A percentile compares a stretch with the other conserved stretches of the same genome.
These are phyloP conservation scores for Verticillium nonalfalfae DNA, from an alignment of 2,329 filamentous ascomycete genomes.

Conservation along the genomic window DNA sequence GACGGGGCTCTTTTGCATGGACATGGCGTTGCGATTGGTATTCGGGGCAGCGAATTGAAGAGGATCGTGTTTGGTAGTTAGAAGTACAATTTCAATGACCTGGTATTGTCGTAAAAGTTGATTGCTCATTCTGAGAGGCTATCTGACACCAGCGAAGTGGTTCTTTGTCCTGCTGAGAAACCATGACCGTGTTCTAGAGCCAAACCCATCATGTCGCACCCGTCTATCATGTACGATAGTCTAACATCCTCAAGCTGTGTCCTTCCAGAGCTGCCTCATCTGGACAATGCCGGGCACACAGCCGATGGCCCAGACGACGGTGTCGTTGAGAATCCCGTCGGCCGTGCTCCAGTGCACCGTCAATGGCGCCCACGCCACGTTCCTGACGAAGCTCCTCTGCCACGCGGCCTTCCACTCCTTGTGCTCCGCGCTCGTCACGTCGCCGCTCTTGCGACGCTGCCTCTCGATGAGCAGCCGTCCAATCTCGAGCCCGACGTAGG, in stretches of 20 bases:
- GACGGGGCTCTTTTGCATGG: too few species aligned
- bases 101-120: too few species aligned
- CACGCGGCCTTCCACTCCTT: slow-evolving; percentile 44
- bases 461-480: slow-evolving; percentile 51
- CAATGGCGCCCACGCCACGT: slow-evolving; percentile 72
- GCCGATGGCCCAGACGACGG: slow-evolving; percentile 32
- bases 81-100: too few species aligned
- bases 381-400: slow-evolving; percentile 62
- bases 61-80: too few species aligned
- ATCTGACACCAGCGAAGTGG: too few species aligned
- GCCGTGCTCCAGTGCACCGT: slow-evolving; percentile 79
- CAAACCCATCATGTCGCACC: background rate
- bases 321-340: slow-evolving; percentile 44
- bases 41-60: too few species aligned
- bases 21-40: too few species aligned
- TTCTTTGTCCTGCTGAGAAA: too few species aligned
- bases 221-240: too few species aligned
- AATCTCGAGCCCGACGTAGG: slow-evolving; percentile 72
- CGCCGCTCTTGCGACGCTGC: slow-evolving; percentile 25
- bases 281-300: slow-evolving; percentile 36
- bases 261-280: slow-evolving; percentile 38
- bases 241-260: slow-evolving; percentile 19
- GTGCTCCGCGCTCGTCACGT: slow-evolving; percentile 30
- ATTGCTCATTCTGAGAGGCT: too few species aligned
- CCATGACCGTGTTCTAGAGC: background rate